Base-by-base conservation (phyloP, 2,329 filamentous ascomycete species). In the Neonectria coccinea region DNA sequence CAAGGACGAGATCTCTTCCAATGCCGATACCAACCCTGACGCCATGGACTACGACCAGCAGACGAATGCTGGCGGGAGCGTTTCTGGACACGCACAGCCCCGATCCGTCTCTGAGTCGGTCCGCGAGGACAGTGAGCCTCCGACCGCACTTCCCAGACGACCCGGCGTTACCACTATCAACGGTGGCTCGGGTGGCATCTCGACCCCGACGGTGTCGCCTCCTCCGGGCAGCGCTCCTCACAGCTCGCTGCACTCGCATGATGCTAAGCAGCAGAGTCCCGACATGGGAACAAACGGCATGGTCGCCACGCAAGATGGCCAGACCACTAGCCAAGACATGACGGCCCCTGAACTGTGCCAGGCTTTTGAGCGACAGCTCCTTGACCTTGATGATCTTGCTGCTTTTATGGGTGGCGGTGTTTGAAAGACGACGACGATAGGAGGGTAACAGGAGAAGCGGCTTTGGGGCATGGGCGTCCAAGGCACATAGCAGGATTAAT, bases 331-430 rank as follows among this genome's bases (percentile, higher is more conserved):
- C 36, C 79, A 80, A 56, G 86, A 89, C 65, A 89, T 89, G 85
- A 88, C 86, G 2, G 84, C 86, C 0, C 81, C 83, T 5, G 86
- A 89, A 72, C 79, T 89, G 16, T 89, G 87, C 71, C 78, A 79
- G 14, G 86, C 86, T 0, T 89, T 89, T 70, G 87, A 89, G 78
- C 80, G 85, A 33, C 86, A 89, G 75, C 80, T 89, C 1, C 79
- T 89, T 11, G 86, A 89, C 73, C 79, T 89, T 7, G 86, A 89
- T 65, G 86, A 89, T 70, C 81, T 89, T 11, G 86, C 86, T 33
- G 86, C 86, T 3, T 88, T 89, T 58, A 89, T 89, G 86, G 86
- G 86, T 20, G 86, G 86, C 20, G 86, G 86, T 64, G 86, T 89
- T 66, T 89, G 67, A 69, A 29, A 53, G 14, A 48, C 22, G 41